Evolutionary conservation across 2,329 filamentous ascomycete species (phyloP).

Genomic region (Cladosporium velox): DNA sequence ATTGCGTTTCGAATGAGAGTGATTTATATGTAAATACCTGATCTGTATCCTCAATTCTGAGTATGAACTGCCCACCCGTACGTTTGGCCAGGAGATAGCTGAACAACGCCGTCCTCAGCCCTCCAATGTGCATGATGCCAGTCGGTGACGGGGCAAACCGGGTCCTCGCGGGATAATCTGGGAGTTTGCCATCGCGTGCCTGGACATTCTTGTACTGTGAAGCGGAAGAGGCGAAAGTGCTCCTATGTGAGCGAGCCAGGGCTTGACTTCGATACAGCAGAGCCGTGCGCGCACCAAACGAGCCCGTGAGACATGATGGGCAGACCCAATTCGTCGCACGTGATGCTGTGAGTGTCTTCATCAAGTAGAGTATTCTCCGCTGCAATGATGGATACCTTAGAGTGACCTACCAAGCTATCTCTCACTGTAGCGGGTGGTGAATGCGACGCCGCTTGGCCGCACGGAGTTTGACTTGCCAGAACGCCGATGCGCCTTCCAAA

Average conservation of each 20-base stretch:
- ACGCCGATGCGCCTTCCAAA: slow-evolving; percentile 6
- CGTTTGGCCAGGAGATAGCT: slow-evolving; percentile 89
- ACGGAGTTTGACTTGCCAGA: neutral
- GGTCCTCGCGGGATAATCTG: slow-evolving; percentile 66
- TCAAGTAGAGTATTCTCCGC: neutral
- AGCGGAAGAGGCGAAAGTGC: slow-evolving; percentile 17
- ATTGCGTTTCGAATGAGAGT: neutral
- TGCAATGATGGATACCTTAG: too few relatives aligned
- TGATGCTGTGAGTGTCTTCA: slow-evolving; percentile 2
- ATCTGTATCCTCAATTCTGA: slow-evolving; percentile 94
- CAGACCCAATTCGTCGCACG: slow-evolving; percentile 24
- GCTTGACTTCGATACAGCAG: neutral
- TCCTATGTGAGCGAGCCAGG: slow-evolving; percentile 4
- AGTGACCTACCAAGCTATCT: too few relatives aligned
- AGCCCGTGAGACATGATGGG: slow-evolving; percentile 26
- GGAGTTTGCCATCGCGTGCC: slow-evolving; percentile 42
- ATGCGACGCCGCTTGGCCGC: slow-evolving; percentile 5
- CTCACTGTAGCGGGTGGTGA: neutral
- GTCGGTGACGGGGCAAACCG: slow-evolving; percentile 96
- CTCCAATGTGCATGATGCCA: slow-evolving; percentile 89
- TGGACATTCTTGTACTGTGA: slow-evolving; percentile 17
- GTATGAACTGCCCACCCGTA: slow-evolving; percentile 84
- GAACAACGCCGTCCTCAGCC: slow-evolving; percentile 88
- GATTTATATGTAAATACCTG: slow-evolving; percentile 57
- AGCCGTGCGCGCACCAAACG: neutral